Evolutionary conservation across 2,329 filamentous ascomycete species (phyloP).

Genomic region (Claviceps paspali): DNA sequence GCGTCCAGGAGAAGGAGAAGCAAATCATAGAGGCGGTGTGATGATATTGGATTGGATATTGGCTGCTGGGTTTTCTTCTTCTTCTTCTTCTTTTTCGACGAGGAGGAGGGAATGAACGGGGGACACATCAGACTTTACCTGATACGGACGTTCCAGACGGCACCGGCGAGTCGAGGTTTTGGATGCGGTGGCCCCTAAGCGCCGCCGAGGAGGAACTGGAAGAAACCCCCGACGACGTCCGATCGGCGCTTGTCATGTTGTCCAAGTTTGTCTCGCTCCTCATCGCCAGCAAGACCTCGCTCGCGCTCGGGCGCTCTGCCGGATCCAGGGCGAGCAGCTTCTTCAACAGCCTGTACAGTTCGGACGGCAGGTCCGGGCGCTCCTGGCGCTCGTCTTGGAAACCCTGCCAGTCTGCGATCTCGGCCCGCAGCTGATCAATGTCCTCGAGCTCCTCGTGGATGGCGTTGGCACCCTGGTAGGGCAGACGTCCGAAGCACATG

Average conservation of each 20-base stretch:
- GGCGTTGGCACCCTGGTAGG: slow-evolving; percentile 70
- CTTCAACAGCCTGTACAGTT: slow-evolving; percentile 74
- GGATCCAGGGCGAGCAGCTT: slow-evolving; percentile 67
- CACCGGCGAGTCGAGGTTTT: slow-evolving; percentile 39
- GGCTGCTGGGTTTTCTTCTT: too few relatives aligned
- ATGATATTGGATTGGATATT: too few relatives aligned
- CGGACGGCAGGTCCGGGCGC: slow-evolving; percentile 68
- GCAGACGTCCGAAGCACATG: slow-evolving; percentile 83
- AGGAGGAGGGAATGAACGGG: too few relatives aligned
- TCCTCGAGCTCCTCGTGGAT: slow-evolving; percentile 88
- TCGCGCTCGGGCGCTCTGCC: slow-evolving; percentile 62
- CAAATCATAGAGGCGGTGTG: too few relatives aligned
- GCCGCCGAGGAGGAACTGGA: too few relatives aligned
- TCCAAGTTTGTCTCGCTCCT: slow-evolving; percentile 46
- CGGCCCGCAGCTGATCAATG: slow-evolving; percentile 65
- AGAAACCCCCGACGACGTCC: slow-evolving; percentile 19
- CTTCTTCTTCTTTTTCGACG: too few relatives aligned
- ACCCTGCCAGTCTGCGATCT: slow-evolving; percentile 78
- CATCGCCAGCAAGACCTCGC: slow-evolving; percentile 68
- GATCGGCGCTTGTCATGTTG: slow-evolving; percentile 21
- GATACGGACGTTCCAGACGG: slow-evolving; percentile 32
- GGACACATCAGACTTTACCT: too few relatives aligned
- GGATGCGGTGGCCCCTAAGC: slow-evolving; percentile 31
- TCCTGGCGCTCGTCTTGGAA: slow-evolving; percentile 64
- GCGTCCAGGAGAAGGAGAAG: too few relatives aligned